Conservation (phyloP, 768 basidiomycete genomes). For the Floccularia luteovirens region DNA sequence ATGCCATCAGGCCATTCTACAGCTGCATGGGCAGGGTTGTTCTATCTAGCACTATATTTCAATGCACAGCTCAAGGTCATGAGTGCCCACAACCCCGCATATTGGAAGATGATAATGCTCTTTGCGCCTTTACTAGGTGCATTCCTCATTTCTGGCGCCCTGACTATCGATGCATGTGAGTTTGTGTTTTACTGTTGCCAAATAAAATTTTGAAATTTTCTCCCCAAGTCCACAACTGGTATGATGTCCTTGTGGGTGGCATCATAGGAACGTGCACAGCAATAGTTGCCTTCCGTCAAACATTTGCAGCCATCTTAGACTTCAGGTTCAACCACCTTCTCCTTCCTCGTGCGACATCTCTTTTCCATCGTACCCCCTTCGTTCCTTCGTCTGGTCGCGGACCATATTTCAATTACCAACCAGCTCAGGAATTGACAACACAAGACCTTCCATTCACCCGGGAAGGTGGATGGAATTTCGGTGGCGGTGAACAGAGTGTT, state of each 20-base stretch:
- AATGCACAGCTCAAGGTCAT: slow-evolving; percentile 55
- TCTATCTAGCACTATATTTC: slow-evolving; percentile 37
- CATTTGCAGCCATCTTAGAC: slow-evolving; percentile 48
- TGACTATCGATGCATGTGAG: slow-evolving; percentile 51
- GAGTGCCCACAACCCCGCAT: slow-evolving; percentile 50
- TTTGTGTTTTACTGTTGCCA: slow-evolving; percentile 3
- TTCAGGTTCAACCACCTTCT: slow-evolving; percentile 54
- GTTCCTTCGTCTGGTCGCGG: slow-evolving; percentile 13
- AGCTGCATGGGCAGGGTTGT: slow-evolving; percentile 48
- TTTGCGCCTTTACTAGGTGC: slow-evolving; percentile 52
- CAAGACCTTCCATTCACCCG: slow-evolving; percentile 31
- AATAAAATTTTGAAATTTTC: slow-evolving; percentile 1
- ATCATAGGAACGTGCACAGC: slow-evolving; percentile 41
- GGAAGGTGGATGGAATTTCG: slow-evolving; percentile 38
- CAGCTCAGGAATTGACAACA: slow-evolving; percentile 15
- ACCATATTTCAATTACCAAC: slow-evolving; percentile 27
- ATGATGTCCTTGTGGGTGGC: slow-evolving; percentile 47
- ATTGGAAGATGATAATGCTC: slow-evolving; percentile 57
- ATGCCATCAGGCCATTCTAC: slow-evolving; percentile 54
- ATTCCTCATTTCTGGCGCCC: slow-evolving; percentile 42
- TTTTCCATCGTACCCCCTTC: slow-evolving; percentile 28
- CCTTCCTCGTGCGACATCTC: slow-evolving; percentile 40
- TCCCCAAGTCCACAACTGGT: slow-evolving; percentile 54
- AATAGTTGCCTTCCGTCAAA: slow-evolving; percentile 45
- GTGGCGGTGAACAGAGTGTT: slow-evolving; percentile 22